Evolutionary conservation across 1,284 basidiomycete genomes (phyloP).

Genomic region (Xerocomus nothofagi): DNA sequence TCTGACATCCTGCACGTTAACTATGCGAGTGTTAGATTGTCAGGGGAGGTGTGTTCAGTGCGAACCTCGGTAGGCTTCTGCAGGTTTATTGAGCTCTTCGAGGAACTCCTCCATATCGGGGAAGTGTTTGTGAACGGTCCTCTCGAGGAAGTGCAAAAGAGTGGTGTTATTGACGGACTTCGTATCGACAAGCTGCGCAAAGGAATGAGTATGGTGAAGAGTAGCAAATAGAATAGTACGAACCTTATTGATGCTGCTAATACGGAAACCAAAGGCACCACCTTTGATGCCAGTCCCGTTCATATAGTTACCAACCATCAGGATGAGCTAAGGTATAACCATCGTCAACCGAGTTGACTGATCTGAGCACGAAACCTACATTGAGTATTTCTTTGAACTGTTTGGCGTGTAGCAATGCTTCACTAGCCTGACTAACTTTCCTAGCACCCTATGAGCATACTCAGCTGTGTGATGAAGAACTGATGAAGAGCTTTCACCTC

Average conservation of each 20-base stretch:
- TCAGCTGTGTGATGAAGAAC: conserved; percentile 10
- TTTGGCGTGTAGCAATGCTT: conserved; percentile 73
- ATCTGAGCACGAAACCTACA: conserved; percentile 45
- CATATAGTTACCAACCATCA: conserved; percentile 97
- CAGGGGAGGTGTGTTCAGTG: not conserved
- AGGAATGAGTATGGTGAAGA: conserved; percentile 1
- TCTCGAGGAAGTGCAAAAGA: conserved; percentile 91
- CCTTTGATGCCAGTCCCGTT: conserved; percentile 97
- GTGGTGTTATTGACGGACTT: conserved; percentile 95
- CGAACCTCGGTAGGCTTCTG: conserved; percentile 90
- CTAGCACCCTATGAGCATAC: conserved; percentile 61
- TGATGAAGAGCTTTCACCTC: conserved; percentile 47
- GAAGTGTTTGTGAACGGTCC: conserved; percentile 87
- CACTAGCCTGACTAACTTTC: conserved; percentile 79
- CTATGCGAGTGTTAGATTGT: conserved; percentile 38
- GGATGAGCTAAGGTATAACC: conserved; percentile 65
- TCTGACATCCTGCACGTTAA: conserved; percentile 76
- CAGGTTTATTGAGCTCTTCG: conserved; percentile 86
- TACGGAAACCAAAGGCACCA: conserved; percentile 95
- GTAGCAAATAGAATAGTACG: not conserved
- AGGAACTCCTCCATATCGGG: conserved; percentile 86
- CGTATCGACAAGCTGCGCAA: conserved; percentile 87
- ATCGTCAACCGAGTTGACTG: conserved; percentile 15
- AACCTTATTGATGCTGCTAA: conserved; percentile 97
- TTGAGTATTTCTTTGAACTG: conserved; percentile 86